A percentile compares a stretch with the other conserved stretches of the same genome.
Conservation (phyloP, 495 filamentous ascomycete genomes). For the Trichocladium uniseriatum region DNA sequence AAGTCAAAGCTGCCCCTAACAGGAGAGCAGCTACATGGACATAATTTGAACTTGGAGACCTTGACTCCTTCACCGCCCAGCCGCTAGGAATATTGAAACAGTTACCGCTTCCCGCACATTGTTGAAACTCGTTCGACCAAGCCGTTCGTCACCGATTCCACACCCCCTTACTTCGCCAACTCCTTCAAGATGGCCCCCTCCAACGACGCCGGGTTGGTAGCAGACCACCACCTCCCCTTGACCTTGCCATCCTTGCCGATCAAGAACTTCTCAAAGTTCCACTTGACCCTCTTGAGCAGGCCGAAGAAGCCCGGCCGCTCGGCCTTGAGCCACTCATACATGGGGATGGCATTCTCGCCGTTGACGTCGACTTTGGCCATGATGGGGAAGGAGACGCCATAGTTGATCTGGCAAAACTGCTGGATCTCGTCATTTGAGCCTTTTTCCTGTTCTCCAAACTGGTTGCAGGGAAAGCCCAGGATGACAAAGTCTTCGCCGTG, state of each 20-base stretch:
- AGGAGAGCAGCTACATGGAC: too few species aligned
- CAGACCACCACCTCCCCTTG: conserved; percentile 70
- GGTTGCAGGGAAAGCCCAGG: conserved; percentile 97
- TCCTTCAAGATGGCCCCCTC: conserved; percentile 66
- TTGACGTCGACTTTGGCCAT: conserved; percentile 91
- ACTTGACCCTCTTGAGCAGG: conserved; percentile 73
- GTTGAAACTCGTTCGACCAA: too few species aligned
- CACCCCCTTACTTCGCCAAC: conserved; percentile 38
- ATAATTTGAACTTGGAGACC: too few species aligned
- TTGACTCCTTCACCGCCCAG: too few species aligned
- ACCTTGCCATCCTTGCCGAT: conserved; percentile 79
- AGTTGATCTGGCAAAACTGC: conserved; percentile 86
- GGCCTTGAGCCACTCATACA: conserved; percentile 84
- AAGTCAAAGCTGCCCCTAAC: too few species aligned
- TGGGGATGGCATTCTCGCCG: conserved; percentile 65
- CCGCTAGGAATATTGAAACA: too few species aligned
- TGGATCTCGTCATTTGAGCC: conserved; percentile 85
- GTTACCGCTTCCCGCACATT: too few species aligned
- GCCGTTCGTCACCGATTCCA: too few species aligned
- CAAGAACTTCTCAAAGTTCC: conserved; percentile 98
- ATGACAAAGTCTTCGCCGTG: conserved; percentile 71
- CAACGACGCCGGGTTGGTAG: conserved; percentile 73
- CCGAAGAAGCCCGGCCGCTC: conserved; percentile 76
- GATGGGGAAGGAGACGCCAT: conserved; percentile 88
- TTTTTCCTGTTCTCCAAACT: conserved; percentile 87